Percentiles rank a stretch among this genome's conserved stretches.
Evolutionary conservation across 2,329 filamentous ascomycete genomes (phyloP).

Genomic region (Teratosphaeria gauchensis): DNA sequence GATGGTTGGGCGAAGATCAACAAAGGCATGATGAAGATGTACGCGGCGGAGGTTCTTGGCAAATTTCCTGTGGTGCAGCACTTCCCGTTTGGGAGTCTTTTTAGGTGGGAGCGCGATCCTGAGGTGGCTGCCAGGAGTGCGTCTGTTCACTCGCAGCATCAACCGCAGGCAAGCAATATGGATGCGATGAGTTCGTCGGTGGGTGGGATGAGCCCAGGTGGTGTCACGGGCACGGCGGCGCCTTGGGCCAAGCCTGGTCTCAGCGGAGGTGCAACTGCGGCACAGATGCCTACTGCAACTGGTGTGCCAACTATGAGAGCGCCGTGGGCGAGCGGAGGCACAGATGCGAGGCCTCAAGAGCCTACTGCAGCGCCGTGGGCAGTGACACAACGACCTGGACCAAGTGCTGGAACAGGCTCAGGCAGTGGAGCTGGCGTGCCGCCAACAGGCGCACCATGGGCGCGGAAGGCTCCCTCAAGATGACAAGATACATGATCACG

Average conservation of each 20-base stretch:
- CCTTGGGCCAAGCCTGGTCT: constrained; percentile 17
- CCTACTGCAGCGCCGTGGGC: neutral
- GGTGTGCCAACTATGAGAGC: constrained; percentile 21
- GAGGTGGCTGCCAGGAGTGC: constrained; percentile 20
- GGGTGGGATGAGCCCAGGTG: constrained; percentile 2
- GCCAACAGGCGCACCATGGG: constrained; percentile 15
- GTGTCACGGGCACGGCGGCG: constrained; percentile 12
- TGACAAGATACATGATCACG: neutral
- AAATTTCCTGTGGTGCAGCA: constrained; percentile 99
- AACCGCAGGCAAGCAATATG: constrained; percentile 16
- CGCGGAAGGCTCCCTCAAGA: neutral
- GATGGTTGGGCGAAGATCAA: constrained; percentile 97
- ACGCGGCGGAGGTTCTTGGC: constrained; percentile 86
- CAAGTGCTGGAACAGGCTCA: neutral
- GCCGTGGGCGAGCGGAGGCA: constrained; percentile 12
- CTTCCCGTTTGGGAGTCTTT: constrained; percentile 48
- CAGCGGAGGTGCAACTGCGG: constrained; percentile 4
- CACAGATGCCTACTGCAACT: constrained; percentile 17
- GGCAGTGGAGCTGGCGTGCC: neutral
- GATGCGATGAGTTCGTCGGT: constrained; percentile 9
- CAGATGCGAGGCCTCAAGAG: neutral
- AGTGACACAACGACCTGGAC: neutral
- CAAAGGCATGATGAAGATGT: constrained; percentile 97
- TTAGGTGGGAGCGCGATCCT: constrained; percentile 38
- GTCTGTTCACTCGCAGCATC: constrained; percentile 18